phyloP scores from a whole-genome alignment of 2,329 filamentous ascomycete species.

The Dothistroma septosporum region DNA sequence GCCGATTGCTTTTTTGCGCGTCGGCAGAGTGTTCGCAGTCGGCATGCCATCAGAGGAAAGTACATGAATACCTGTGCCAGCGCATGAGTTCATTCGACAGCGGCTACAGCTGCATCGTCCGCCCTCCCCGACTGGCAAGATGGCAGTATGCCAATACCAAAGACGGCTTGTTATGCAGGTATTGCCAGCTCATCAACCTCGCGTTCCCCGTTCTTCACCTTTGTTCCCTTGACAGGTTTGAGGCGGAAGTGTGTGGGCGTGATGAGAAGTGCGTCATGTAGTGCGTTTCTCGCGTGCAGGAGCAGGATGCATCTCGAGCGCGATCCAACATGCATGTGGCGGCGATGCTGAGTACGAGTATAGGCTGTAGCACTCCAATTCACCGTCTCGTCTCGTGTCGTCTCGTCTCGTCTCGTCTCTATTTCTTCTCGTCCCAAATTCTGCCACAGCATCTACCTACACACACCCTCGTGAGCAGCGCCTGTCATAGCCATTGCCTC shows the following conservation, averaged over 20 bases:
- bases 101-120: slow-evolving; percentile 1
- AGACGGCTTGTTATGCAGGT: slow-evolving; percentile 7
- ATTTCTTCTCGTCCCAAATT: neutral
- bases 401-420: neutral
- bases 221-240: slow-evolving; percentile 1
- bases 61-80: slow-evolving; percentile 8
- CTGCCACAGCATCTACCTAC: slow-evolving; percentile 1
- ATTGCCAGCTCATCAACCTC: slow-evolving; percentile 22
- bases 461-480: neutral
- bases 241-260: neutral
- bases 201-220: slow-evolving; percentile 4
- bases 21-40: slow-evolving; percentile 1
- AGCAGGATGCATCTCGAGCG: neutral
- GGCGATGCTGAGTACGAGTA: neutral
- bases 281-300: neutral
- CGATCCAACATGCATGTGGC: neutral
- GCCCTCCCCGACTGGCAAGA: neutral
- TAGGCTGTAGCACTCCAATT: neutral
- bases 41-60: neutral
- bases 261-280: neutral
- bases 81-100: slow-evolving; percentile 5
- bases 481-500: neutral
- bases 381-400: neutral
- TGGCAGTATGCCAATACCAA: neutral
- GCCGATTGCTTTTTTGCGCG: slow-evolving; percentile 1